These are phyloP conservation scores for Iris macrosiphon DNA, from an alignment of 106 monocot species.

Conservation along the genomic window DNA sequence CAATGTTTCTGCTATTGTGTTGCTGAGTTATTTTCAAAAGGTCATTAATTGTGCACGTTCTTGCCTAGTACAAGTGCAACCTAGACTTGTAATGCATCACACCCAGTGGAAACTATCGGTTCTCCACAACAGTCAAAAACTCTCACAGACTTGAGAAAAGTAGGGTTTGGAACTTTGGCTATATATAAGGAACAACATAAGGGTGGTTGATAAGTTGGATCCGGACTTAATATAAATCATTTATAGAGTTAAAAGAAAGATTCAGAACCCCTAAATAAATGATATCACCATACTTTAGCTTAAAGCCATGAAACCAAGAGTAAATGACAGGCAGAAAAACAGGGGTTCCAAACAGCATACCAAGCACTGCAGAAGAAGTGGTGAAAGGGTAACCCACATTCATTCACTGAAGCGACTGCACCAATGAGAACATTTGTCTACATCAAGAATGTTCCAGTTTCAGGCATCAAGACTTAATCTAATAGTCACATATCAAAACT, in stretches of 20 bases:
- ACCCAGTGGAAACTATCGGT: no score
- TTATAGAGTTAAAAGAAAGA: not conserved
- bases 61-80: no score
- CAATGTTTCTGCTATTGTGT: no score
- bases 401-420: slow-evolving; percentile 59
- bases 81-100: no score
- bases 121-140: no score
- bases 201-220: not conserved
- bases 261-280: not conserved
- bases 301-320: slow-evolving; percentile 35
- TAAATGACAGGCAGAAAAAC: slow-evolving; percentile 34
- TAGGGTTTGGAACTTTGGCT: not conserved
- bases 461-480: not conserved
- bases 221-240: not conserved
- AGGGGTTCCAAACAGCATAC: slow-evolving; percentile 61
- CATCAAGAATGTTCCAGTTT: slow-evolving; percentile 8
- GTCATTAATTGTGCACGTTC: no score
- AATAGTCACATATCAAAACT: not conserved
- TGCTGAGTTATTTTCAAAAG: no score
- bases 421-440: slow-evolving; percentile 96
- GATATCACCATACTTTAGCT: slow-evolving; percentile 74
- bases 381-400: slow-evolving; percentile 60
- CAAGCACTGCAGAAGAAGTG: slow-evolving; percentile 39
- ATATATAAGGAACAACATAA: not conserved
- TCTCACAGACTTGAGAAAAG: no score